These are phyloP conservation scores for Fusarium burgessii DNA, from an alignment of 2,329 filamentous ascomycete genomes.

Conservation along the genomic window DNA sequence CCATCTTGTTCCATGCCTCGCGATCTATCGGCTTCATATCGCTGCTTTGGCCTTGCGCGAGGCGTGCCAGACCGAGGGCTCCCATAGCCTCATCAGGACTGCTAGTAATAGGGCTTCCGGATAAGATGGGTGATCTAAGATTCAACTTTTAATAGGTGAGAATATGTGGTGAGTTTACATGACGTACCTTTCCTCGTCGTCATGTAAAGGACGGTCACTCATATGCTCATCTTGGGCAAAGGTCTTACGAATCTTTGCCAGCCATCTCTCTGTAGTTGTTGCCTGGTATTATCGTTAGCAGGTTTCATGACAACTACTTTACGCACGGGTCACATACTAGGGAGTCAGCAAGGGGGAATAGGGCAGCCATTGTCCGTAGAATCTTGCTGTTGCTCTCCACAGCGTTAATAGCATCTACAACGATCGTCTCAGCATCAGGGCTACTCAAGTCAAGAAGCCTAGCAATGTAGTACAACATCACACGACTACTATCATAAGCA, in stretches of 20 bases:
- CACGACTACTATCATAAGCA: conserved; percentile 60
- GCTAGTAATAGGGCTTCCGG: conserved; percentile 38
- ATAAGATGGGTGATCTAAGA: conserved; percentile 31
- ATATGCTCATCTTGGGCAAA: conserved; percentile 46
- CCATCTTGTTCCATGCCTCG: conserved; percentile 25
- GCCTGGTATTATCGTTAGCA: conserved; percentile 43
- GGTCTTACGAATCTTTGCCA: conserved; percentile 53
- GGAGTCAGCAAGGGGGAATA: conserved; percentile 56
- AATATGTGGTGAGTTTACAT: not conserved
- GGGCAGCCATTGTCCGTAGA: conserved; percentile 52
- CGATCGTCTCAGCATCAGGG: conserved; percentile 51
- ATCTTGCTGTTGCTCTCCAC: conserved; percentile 56
- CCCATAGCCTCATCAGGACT: conserved; percentile 40
- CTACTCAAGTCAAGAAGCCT: conserved; percentile 54
- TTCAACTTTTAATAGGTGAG: conserved; percentile 5
- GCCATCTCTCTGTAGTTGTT: conserved; percentile 55
- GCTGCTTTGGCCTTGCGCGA: conserved; percentile 36
- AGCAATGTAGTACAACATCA: conserved; percentile 62
- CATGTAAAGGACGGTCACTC: conserved; percentile 40
- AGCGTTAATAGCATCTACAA: conserved; percentile 54
- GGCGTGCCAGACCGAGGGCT: conserved; percentile 39
- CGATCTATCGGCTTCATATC: conserved; percentile 38
- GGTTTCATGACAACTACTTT: not conserved
- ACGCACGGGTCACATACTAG: conserved; percentile 46
- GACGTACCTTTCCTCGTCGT: conserved; percentile 35